Base-by-base conservation (phyloP, 495 filamentous ascomycete species). In the Parachaetomium inaequale region DNA sequence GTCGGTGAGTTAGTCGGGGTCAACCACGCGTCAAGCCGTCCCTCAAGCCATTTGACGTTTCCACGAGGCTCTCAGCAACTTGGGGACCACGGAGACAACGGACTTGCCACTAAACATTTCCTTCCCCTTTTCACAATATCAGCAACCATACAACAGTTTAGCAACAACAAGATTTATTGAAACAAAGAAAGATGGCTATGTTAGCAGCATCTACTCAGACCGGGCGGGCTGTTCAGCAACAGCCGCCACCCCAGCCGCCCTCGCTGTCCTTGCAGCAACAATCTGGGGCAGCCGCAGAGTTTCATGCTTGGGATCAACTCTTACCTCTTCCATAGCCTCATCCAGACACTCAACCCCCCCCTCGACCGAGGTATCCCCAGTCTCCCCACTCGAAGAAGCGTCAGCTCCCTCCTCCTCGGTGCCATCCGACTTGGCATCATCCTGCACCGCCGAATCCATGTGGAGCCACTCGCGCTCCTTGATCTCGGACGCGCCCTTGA, bases 261-360 rank as follows among this genome's bases (percentile, higher is more conserved):
- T 15, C 2, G 12, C 31, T 32, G 6, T 21, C 34, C 19, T 25
- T 26, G 26, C 36, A 7, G 58, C 28, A 32, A 61, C 28, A 26
- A 25, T 11, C 28, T 5, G 29, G 36, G 47, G 6, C 55, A 60
- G 50, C 25, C 17, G 7, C 40, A 60, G 5, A 32, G 51, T 15
- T 15, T 43, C 15, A 17, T 50, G 57, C 45, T 56, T 50, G 42
- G 63, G 56, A 38, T 64, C 56, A 52, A 26, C 25, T 36, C 56
- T 55, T 51, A 60, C 57, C 62, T 64, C 62, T 40, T 49, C 42
- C 28, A 60, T 60, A 6, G 32, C 38, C 49, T 59, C 56, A 1
- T 31, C 23, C 23, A 34, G 31, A 31, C n/a, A 45, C 8, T 53
- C 34, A 2, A n/a, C n/a, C n/a, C n/a, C n/a, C n/a, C n/a, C n/a